Base-by-base conservation (phyloP, 345 rosid genomes). In the Melaleuca quinquenervia region DNA sequence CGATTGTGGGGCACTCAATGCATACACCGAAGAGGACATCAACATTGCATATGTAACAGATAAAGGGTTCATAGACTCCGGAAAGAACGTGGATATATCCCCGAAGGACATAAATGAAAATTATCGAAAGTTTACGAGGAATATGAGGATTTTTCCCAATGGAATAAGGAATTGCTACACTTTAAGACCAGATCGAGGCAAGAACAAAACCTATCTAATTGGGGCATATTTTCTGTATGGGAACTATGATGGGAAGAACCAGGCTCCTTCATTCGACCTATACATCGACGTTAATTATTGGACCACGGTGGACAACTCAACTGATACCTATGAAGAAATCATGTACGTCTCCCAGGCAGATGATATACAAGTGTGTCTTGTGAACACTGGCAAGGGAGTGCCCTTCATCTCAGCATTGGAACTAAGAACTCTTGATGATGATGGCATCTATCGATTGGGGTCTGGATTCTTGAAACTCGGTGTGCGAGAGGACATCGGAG, bases 381-480 rank as follows among this genome's bases (percentile, higher is more conserved):
- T 41, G 4, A 41, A 41, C 41, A 41, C 41, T 41, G 92, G 91
- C 7, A 51, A 50, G 3, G 95, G 94, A 49, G 86, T 90, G 22
- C 95, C 95, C 84, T 93, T 95, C 83, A 90, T 94, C 41, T 91
- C 94, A 3, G 89, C 90, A 12, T 75, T 94, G 85, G 95, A 95
- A 83, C 55, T 93, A 3, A 76, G 87, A 20, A 85, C 44, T 1
- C 55, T 84, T 36, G 82, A 44, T 21, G 2, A 32, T 22, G 52
- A 20, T 41, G 41, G 41, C 3, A 48, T 50, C 44, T 84, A 64
- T 26, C 86, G 24, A 15, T 20, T 41, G 16, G 55, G 27, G 5
- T 56, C 26, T 4, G 54, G 80, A 13, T 6, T 5, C 11, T 36
- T 52, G 50, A 11, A 3, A 29, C 49, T 36, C 20, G 0, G 11